phyloP scores from a whole-genome alignment of 2,329 filamentous ascomycete species.

The Claviceps purpurea region DNA sequence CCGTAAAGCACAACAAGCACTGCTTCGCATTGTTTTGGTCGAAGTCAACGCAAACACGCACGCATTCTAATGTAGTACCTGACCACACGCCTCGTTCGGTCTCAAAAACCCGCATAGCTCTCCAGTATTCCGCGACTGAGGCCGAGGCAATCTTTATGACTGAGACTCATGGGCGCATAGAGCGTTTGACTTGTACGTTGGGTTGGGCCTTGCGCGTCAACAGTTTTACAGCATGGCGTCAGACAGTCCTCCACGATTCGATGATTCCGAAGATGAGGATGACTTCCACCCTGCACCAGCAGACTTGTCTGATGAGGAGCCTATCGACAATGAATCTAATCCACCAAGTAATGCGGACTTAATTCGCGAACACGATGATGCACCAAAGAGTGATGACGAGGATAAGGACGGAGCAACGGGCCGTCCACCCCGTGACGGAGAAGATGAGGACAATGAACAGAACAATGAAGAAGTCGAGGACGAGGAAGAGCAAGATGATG shows the following conservation, averaged over 20 bases:
- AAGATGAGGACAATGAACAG: constrained; percentile 18
- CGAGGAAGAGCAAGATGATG: constrained; percentile 27
- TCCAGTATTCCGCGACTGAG: background rate
- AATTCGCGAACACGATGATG: constrained; percentile 11
- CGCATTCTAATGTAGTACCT: background rate
- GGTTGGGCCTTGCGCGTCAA: background rate
- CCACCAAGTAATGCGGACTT: constrained; percentile 18
- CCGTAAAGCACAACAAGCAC: too few species aligned
- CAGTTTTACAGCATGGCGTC: constrained; percentile 29
- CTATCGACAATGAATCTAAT: constrained; percentile 27
- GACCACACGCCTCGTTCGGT: background rate
- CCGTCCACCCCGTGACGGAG: background rate
- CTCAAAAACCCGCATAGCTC: background rate
- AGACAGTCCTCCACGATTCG: constrained; percentile 33
- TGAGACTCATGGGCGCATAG: background rate
- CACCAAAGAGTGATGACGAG: constrained; percentile 24
- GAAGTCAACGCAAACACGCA: background rate
- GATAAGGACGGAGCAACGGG: constrained; percentile 27
- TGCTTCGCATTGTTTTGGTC: too few species aligned
- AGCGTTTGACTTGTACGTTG: background rate
- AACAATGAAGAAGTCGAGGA: constrained; percentile 21
- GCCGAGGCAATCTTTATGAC: background rate
- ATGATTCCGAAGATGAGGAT: constrained; percentile 64
- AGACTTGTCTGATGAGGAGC: constrained; percentile 52
- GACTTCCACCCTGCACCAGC: constrained; percentile 79